phyloP scores from a whole-genome alignment of 306 rosid genomes.

The Aeschynomene evenia region DNA sequence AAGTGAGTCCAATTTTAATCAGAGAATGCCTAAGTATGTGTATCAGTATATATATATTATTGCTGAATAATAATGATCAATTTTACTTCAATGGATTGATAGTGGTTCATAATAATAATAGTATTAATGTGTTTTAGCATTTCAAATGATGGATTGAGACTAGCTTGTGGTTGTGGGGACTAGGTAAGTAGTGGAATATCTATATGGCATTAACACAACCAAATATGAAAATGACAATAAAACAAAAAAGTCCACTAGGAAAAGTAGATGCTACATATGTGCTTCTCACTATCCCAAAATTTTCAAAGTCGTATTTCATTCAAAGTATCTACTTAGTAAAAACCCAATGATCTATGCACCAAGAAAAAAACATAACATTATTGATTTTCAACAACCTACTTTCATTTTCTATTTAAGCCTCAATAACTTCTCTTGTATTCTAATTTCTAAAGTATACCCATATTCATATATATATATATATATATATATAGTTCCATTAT shows the following conservation, averaged over 20 bases:
- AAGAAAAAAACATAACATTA: too few species aligned
- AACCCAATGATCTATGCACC: neutral
- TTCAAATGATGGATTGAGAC: slow-evolving; percentile 14
- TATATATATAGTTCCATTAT: neutral
- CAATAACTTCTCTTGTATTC: slow-evolving; percentile 3
- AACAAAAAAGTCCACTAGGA: slow-evolving; percentile 1
- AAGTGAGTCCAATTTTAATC: too few species aligned
- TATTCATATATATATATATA: neutral
- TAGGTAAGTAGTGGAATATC: slow-evolving; percentile 18
- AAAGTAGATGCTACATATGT: slow-evolving; percentile 24
- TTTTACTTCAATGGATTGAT: slow-evolving; percentile 24
- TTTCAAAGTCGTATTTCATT: slow-evolving; percentile 15
- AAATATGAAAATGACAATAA: neutral
- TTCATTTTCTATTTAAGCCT: neutral
- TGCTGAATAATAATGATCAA: neutral
- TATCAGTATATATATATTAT: too few species aligned
- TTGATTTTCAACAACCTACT: neutral
- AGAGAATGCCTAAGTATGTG: too few species aligned
- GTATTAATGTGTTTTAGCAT: slow-evolving; percentile 3
- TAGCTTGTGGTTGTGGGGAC: neutral
- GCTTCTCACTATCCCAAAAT: slow-evolving; percentile 26
- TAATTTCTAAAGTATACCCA: neutral
- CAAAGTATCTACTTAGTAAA: slow-evolving; percentile 15
- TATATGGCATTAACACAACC: slow-evolving; percentile 1
- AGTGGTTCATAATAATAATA: neutral